Percentiles rank a stretch among this genome's conserved stretches.
Conservation (phyloP, 495 filamentous ascomycete species). For the Aspergillus carlsbadensis region DNA sequence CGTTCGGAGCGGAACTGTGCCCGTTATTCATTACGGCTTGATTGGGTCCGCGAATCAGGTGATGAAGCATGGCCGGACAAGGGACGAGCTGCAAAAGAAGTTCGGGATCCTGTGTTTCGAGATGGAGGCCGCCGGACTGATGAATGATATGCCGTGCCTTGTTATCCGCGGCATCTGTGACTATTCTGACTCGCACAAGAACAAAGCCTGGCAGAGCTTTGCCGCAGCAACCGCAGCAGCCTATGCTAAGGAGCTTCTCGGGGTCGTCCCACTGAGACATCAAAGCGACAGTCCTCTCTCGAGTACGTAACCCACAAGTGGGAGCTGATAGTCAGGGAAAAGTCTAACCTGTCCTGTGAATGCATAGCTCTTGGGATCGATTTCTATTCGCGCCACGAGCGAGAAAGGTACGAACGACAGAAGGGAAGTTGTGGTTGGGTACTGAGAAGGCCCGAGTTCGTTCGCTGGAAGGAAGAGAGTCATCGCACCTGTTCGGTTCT, state of each 20-base stretch:
- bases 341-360: no score
- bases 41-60: constrained; percentile 23
- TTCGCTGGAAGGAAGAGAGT: no score
- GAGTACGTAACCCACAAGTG: no score
- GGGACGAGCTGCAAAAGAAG: not conserved
- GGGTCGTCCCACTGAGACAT: not conserved
- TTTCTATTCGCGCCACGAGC: no score
- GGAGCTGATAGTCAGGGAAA: no score
- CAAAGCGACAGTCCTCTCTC: no score
- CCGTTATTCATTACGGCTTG: constrained; percentile 20
- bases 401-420: no score
- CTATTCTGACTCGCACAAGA: constrained; percentile 28
- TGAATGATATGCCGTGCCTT: constrained; percentile 17
- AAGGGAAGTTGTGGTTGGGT: no score
- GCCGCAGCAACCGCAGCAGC: constrained; percentile 24
- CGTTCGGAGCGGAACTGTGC: not conserved
- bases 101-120: not conserved
- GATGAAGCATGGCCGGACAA: constrained; percentile 8
- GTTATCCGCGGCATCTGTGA: constrained; percentile 28
- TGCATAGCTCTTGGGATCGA: no score
- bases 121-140: constrained; percentile 7
- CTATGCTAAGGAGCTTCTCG: constrained; percentile 20
- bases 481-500: no score
- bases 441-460: no score
- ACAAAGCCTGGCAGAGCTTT: constrained; percentile 11